These are phyloP conservation scores for Rutstroemia sydowiana DNA, from an alignment of 2,329 filamentous ascomycete species.

Conservation along the genomic window DNA sequence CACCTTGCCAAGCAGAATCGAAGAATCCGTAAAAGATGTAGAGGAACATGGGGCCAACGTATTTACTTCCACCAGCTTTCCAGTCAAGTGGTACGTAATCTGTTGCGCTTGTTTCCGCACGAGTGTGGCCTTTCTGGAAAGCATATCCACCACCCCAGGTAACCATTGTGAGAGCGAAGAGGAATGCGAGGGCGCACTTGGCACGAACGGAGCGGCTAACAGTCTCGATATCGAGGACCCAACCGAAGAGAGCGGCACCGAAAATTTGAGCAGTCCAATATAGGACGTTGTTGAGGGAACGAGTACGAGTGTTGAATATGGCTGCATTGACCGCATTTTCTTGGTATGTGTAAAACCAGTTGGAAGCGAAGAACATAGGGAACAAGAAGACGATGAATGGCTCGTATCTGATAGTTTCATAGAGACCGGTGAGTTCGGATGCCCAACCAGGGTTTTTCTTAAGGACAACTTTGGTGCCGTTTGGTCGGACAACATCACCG, in stretches of 20 bases:
- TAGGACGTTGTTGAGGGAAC: conserved; percentile 69
- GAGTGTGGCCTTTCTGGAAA: conserved; percentile 59
- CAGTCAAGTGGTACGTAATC: conserved; percentile 46
- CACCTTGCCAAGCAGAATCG: conserved; percentile 85
- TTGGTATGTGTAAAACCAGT: conserved; percentile 76
- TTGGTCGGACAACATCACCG: conserved; percentile 62
- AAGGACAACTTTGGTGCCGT: conserved; percentile 73
- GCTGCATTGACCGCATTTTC: conserved; percentile 66
- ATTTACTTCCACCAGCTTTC: conserved; percentile 49
- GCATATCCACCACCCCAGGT: conserved; percentile 81
- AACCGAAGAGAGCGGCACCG: conserved; percentile 66
- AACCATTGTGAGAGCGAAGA: conserved; percentile 65
- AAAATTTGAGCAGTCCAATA: conserved; percentile 76
- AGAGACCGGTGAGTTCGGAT: conserved; percentile 69
- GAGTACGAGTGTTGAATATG: conserved; percentile 66
- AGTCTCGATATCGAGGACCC: conserved; percentile 53
- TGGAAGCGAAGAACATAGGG: conserved; percentile 74
- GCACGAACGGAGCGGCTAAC: conserved; percentile 61
- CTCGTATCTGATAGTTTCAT: conserved; percentile 62
- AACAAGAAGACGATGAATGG: conserved; percentile 70
- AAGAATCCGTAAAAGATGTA: conserved; percentile 89
- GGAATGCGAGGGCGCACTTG: conserved; percentile 50
- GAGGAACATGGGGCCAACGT: conserved; percentile 74
- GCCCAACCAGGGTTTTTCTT: conserved; percentile 90
- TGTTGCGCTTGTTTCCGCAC: conserved; percentile 29